Evolutionary conservation across 2,329 filamentous ascomycete species (phyloP).

Genomic region (Elsinoe perseae): DNA sequence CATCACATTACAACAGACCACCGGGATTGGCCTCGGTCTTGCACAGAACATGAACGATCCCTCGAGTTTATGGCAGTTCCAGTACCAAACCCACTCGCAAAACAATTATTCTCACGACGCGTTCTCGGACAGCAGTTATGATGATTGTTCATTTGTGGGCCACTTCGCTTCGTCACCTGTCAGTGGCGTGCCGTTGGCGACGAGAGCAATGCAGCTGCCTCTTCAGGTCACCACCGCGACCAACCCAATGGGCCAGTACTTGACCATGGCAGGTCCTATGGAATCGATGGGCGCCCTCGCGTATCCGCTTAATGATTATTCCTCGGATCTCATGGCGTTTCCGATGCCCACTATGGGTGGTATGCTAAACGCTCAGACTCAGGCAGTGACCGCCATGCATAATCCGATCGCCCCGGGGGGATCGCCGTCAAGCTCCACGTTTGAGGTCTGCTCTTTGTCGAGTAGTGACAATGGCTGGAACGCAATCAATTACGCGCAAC

Average conservation of each 20-base stretch:
- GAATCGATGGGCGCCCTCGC: conserved; percentile 38
- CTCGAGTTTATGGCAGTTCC: conserved; percentile 36
- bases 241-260: conserved; percentile 32
- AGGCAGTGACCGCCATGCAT: conserved; percentile 23
- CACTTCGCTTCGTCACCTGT: conserved; percentile 40
- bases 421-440: conserved; percentile 69
- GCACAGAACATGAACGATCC: conserved; percentile 21
- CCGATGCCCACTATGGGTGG: conserved; percentile 40
- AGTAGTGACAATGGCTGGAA: conserved; percentile 81
- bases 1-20: conserved; percentile 26
- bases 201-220: conserved; percentile 27
- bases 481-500: conserved; percentile 58
- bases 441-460: conserved; percentile 84
- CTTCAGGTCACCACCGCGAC: conserved; percentile 36
- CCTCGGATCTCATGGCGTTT: conserved; percentile 52
- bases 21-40: conserved; percentile 28
- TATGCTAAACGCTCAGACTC: conserved; percentile 40
- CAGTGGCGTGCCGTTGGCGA: conserved; percentile 39
- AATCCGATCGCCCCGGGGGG: conserved; percentile 41
- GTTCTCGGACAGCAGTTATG: conserved; percentile 33
- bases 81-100: conserved; percentile 25
- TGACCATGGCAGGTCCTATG: conserved; percentile 37
- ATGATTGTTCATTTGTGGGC: conserved; percentile 31
- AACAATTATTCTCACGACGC: conserved; percentile 28
- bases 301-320: conserved; percentile 58